Conservation (phyloP, 2,329 filamentous ascomycete species). For the Venturia asperata region DNA sequence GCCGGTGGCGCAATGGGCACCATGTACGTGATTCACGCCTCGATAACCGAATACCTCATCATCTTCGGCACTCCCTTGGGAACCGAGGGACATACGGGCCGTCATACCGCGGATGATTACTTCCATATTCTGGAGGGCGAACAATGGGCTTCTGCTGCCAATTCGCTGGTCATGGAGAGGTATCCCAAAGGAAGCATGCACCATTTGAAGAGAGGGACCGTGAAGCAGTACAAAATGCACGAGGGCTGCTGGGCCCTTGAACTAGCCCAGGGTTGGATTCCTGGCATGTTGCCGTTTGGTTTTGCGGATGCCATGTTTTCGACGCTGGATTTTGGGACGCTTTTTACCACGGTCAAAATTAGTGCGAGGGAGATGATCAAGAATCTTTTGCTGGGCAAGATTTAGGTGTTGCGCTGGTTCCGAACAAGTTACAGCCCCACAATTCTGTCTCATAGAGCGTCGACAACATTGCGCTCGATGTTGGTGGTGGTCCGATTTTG, state of each 20-base stretch:
- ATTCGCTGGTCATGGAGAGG: conserved; percentile 55
- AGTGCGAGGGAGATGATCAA: conserved; percentile 69
- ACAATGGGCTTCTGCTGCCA: conserved; percentile 62
- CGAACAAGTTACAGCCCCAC: background rate
- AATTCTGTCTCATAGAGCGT: background rate
- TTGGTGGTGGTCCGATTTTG: background rate
- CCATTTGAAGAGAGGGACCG: conserved; percentile 61
- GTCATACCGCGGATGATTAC: conserved; percentile 89
- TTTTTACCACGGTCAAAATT: conserved; percentile 70
- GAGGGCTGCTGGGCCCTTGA: conserved; percentile 71
- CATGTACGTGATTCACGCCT: conserved; percentile 86
- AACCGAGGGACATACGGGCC: conserved; percentile 80
- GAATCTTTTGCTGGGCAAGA: conserved; percentile 65
- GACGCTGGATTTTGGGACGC: conserved; percentile 76
- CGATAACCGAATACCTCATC: conserved; percentile 83
- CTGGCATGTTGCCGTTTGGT: conserved; percentile 85
- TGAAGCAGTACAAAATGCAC: conserved; percentile 80
- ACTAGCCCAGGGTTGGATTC: conserved; percentile 75
- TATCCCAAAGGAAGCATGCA: conserved; percentile 65
- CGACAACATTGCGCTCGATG: background rate
- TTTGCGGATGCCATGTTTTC: conserved; percentile 73
- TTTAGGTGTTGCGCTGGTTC: conserved; percentile 41
- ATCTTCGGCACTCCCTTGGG: conserved; percentile 78
- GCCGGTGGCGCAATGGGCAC: conserved; percentile 85
- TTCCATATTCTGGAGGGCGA: conserved; percentile 81